These are phyloP conservation scores for Penicillium occitanis DNA, from an alignment of 2,329 filamentous ascomycete species.

Conservation along the genomic window DNA sequence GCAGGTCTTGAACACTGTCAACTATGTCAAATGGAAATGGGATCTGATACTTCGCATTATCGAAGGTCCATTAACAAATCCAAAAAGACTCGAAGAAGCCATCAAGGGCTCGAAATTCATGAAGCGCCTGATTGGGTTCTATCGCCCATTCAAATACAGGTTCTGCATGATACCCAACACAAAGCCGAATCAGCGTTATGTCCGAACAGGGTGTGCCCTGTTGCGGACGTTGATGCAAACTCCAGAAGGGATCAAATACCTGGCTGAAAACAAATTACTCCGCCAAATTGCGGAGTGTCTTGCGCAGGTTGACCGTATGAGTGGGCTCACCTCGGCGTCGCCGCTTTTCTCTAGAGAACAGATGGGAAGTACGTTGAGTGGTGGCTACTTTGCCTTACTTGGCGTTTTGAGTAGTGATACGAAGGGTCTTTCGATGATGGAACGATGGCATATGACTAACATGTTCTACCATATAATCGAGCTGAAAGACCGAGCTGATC, in stretches of 20 bases:
- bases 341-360: conserved; percentile 87
- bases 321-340: conserved; percentile 65
- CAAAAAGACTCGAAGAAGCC: conserved; percentile 89
- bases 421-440: conserved; percentile 83
- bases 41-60: conserved; percentile 86
- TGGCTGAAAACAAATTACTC: conserved; percentile 88
- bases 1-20: conserved; percentile 82
- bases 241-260: conserved; percentile 76
- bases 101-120: conserved; percentile 95
- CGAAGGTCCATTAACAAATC: conserved; percentile 85
- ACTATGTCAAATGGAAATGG: conserved; percentile 97
- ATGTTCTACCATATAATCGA: conserved; percentile 99
- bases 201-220: conserved; percentile 82
- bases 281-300: conserved; percentile 94
- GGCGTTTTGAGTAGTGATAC: conserved; percentile 80
- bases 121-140: conserved; percentile 91
- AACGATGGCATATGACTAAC: conserved; percentile 97
- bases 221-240: conserved; percentile 85
- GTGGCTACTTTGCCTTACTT: conserved; percentile 91
- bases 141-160: conserved; percentile 92
- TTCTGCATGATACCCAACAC: conserved; percentile 90
- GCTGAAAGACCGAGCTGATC: conserved; percentile 81
- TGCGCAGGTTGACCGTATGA: conserved; percentile 88
- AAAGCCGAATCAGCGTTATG: conserved; percentile 89
- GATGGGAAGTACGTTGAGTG: conserved; percentile 80